phyloP scores from a whole-genome alignment of 1,284 basidiomycete genomes.

The Pyrrhoderma noxium region DNA sequence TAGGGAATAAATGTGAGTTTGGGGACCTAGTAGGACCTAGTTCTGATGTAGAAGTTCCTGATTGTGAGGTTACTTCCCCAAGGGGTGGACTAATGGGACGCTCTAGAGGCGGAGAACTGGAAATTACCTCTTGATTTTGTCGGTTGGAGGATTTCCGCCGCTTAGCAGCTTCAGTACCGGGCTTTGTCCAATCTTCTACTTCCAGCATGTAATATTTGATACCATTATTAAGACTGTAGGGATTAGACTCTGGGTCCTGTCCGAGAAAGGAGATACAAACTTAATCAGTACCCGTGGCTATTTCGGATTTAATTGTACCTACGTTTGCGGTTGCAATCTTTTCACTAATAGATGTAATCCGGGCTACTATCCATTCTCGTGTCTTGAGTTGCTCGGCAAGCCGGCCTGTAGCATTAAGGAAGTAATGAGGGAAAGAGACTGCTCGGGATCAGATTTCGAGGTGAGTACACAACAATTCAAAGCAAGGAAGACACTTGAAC shows the following conservation, averaged over 20 bases:
- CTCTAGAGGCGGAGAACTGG: conserved; percentile 18
- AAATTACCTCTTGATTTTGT: conserved; percentile 13
- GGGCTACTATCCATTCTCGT: conserved; percentile 90
- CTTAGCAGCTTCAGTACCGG: conserved; percentile 46
- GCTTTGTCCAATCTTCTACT: conserved; percentile 88
- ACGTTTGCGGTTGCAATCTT: conserved; percentile 78
- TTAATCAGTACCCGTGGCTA: neutral
- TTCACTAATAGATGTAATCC: conserved; percentile 84
- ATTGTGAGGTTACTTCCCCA: conserved; percentile 4
- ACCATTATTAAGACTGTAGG: conserved; percentile 80
- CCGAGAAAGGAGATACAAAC: conserved; percentile 15
- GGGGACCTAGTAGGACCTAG: conserved; percentile 18
- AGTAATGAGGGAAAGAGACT: conserved; percentile 97
- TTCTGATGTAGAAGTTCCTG: conserved; percentile 15
- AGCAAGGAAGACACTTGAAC: conserved; percentile 65
- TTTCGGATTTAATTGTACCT: conserved; percentile 21
- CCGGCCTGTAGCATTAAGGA: conserved; percentile 80
- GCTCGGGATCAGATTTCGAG: conserved; percentile 3
- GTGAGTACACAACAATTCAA: conserved; percentile 38
- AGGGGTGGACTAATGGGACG: conserved; percentile 17
- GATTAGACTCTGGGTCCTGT: conserved; percentile 66
- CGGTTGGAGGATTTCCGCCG: conserved; percentile 46
- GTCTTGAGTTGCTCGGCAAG: conserved; percentile 81
- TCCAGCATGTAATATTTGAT: conserved; percentile 91
- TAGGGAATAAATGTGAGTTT: conserved; percentile 18